Evolutionary conservation across 1,284 basidiomycete genomes (phyloP), one percentile per base, ranked within the genome.

Genomic region (Sanguinoderma infundibulare): DNA sequence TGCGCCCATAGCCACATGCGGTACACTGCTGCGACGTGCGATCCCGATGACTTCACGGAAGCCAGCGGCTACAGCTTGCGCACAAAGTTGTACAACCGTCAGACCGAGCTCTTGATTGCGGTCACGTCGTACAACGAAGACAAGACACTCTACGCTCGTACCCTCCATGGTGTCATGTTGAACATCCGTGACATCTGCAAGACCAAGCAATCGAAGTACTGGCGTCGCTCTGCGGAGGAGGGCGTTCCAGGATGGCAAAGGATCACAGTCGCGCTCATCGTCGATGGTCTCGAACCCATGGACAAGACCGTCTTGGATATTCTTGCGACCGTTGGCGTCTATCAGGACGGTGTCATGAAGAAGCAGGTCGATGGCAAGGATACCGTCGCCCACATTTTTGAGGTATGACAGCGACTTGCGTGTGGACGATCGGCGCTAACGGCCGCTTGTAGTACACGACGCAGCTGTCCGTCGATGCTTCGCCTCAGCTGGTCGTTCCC

Each of bases 121-220:
- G 90, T 96, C 67, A 96, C 94, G 0, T 92, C 90, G 2, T 94
- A 94, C 77, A 94, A 94, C 64, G 92, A 94, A 78, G 96, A 98
- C 83, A 97, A 98, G 80, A 91, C 90, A 4, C 85, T 98, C 12
- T 96, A 97, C 70, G 90, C 95, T 22, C 90, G 95, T 64, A 98
- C 95, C 1, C 80, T 98, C 50, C 95, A 98, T 72, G 94, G 94
- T 65, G 92, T 98, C 72, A 98, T 98, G 96, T 78, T 96, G 68
- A 99, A 99, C 77, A 97, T 99, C 67, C 92, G 96, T 68, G 96
- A 98, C 72, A 98, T 98, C 67, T 98, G 95, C 86, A 96, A 95
- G 79, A 96, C 94, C 52, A 97, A 96, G 75, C 89, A 91, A 71
- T 96, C 94, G 64, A 97, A 97, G 75, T 98, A 94, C 80, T 98